Conservation (phyloP, 345 rosid species). For the Rhodamnia argentea region DNA sequence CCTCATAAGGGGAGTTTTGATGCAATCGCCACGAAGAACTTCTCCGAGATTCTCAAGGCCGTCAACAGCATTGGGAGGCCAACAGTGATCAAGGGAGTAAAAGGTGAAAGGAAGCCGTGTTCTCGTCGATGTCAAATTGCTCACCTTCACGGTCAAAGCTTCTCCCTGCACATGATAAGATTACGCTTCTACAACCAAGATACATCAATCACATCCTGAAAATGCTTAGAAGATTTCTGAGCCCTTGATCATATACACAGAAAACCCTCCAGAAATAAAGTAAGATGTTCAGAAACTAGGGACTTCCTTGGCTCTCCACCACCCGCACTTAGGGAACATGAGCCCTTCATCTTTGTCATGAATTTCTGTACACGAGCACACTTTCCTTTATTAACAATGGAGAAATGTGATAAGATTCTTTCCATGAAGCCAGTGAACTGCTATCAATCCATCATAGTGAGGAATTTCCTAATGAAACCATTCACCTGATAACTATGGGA, state of each 20-base stretch:
- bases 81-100: conserved; percentile 63
- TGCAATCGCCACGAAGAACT: conserved; percentile 80
- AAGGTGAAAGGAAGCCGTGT: conserved; percentile 78
- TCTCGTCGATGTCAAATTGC: conserved; percentile 68
- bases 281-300: neutral
- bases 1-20: conserved; percentile 76
- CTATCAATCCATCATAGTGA: neutral
- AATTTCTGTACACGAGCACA: neutral
- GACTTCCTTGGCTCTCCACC: neutral
- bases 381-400: neutral
- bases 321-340: neutral
- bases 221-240: neutral
- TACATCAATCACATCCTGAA: neutral
- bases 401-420: neutral
- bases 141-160: conserved; percentile 79
- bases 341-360: neutral
- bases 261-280: neutral
- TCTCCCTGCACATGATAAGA: conserved; percentile 37
- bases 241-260: neutral
- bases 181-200: neutral
- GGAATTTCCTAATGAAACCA: neutral
- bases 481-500: neutral
- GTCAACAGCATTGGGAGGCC: conserved; percentile 44
- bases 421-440: neutral
- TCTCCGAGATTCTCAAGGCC: conserved; percentile 91